Conservation (phyloP, 164 flowering plant genomes). For the Berberis vulgaris region DNA sequence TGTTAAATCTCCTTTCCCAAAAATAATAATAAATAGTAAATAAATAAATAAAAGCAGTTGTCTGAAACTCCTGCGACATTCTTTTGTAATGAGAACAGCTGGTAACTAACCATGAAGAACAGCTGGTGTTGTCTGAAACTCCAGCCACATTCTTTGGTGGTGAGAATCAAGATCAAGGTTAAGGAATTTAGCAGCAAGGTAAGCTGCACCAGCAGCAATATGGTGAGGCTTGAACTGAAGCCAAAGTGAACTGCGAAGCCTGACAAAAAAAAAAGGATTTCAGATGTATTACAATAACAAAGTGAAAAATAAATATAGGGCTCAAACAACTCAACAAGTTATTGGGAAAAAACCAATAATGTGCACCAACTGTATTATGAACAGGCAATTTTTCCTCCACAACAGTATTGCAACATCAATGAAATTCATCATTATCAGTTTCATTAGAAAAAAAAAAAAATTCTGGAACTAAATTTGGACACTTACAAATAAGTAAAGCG, state of each 20-base stretch:
- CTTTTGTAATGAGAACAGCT: too few species aligned
- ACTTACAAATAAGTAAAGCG: slow-evolving; percentile 7
- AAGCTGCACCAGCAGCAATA: slow-evolving; percentile 63
- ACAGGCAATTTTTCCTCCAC: slow-evolving; percentile 13
- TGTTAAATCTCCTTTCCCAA: too few species aligned
- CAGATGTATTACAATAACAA: not conserved
- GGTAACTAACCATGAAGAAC: slow-evolving; percentile 53
- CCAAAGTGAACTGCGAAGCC: slow-evolving; percentile 46
- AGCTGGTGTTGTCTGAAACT: slow-evolving; percentile 69
- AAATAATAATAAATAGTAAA: too few species aligned
- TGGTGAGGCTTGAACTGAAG: slow-evolving; percentile 48
- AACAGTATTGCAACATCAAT: slow-evolving; percentile 14
- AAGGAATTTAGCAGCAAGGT: slow-evolving; percentile 74
- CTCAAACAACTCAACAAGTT: not conserved
- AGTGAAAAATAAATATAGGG: too few species aligned
- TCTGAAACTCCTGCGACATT: too few species aligned
- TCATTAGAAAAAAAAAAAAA: slow-evolving; percentile 5
- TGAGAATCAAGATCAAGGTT: slow-evolving; percentile 58
- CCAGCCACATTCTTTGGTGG: slow-evolving; percentile 56
- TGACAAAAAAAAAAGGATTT: slow-evolving; percentile 11
- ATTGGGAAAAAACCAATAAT: slow-evolving; percentile 23
- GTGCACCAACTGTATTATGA: slow-evolving; percentile 16
- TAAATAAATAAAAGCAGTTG: too few species aligned
- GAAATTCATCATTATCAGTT: slow-evolving; percentile 11
- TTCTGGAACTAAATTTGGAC: not conserved